Evolutionary conservation across 2,329 filamentous ascomycete genomes (phyloP).

Genomic region (Stemphylium lycopersici): DNA sequence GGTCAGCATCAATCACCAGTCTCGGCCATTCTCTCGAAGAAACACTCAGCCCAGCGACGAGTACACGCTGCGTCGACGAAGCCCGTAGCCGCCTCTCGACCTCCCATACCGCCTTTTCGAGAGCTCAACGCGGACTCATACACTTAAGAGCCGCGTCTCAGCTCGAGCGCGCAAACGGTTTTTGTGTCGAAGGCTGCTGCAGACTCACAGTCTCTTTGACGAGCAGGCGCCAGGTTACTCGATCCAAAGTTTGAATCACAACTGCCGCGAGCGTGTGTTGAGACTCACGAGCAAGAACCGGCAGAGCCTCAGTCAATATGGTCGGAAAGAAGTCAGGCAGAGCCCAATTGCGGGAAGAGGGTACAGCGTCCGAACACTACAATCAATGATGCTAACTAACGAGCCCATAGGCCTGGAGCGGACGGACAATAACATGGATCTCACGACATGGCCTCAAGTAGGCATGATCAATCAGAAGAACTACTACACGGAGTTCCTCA

Average conservation of each 20-base stretch:
- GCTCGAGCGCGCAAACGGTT: background rate
- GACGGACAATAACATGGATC: constrained; percentile 98
- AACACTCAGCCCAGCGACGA: background rate
- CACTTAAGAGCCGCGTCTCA: background rate
- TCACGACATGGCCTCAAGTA: constrained; percentile 91
- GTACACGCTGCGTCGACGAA: background rate
- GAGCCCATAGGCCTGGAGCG: constrained; percentile 76
- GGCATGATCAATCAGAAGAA: constrained; percentile 98
- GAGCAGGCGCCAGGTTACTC: constrained; percentile 15
- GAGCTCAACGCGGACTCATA: background rate
- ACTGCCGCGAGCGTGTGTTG: constrained; percentile 4
- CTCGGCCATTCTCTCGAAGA: background rate
- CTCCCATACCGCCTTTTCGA: constrained; percentile 11
- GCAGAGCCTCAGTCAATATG: constrained; percentile 52
- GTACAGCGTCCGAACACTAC: constrained; percentile 37
- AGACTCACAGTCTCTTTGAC: background rate
- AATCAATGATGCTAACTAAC: constrained; percentile 13
- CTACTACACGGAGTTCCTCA: constrained; percentile 93
- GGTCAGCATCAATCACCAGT: too few relatives aligned
- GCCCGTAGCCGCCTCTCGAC: background rate
- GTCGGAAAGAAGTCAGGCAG: constrained; percentile 71
- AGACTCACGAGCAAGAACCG: background rate
- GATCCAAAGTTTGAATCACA: constrained; percentile 17
- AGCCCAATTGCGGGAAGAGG: constrained; percentile 66
- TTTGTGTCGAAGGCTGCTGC: background rate